These are phyloP conservation scores for Zygoascus hellenicus DNA, from an alignment of 1,139 yeast species.

Conservation along the genomic window DNA sequence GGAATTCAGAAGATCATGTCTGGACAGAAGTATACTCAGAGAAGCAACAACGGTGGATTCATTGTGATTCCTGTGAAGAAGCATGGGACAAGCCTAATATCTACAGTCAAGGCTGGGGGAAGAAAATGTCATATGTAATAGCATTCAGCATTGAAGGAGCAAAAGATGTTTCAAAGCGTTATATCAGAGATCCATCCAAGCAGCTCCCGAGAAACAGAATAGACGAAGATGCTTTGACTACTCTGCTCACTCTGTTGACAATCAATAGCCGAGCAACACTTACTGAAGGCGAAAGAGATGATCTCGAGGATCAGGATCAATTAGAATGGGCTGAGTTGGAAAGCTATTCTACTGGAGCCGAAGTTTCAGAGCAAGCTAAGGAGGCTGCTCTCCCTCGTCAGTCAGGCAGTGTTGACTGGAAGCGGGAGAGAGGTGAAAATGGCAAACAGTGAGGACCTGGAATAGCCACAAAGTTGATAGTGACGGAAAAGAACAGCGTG, in stretches of 20 bases:
- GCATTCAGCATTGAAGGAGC: slow-evolving; percentile 58
- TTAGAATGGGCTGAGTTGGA: slow-evolving; percentile 38
- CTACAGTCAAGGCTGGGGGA: slow-evolving; percentile 86
- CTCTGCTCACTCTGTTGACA: slow-evolving; percentile 40
- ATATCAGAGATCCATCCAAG: slow-evolving; percentile 49
- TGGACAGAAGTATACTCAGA: slow-evolving; percentile 88
- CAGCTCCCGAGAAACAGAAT: slow-evolving; percentile 48
- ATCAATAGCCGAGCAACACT: slow-evolving; percentile 33
- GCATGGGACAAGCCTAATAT: slow-evolving; percentile 75
- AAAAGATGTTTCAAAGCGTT: slow-evolving; percentile 63
- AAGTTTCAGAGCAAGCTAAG: slow-evolving; percentile 15
- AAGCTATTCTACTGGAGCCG: slow-evolving; percentile 20
- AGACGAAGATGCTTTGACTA: slow-evolving; percentile 39
- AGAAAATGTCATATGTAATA: slow-evolving; percentile 80
- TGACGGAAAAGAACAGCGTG: no score
- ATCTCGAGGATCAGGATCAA: slow-evolving; percentile 36
- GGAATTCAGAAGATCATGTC: slow-evolving; percentile 89
- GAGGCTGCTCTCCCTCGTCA: slow-evolving; percentile 41
- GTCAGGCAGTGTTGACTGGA: slow-evolving; percentile 77
- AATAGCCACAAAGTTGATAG: no score
- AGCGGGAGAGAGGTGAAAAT: slow-evolving; percentile 65
- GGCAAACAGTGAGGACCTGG: slow-evolving; percentile 35
- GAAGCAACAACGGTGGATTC: slow-evolving; percentile 66
- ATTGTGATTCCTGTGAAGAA: slow-evolving; percentile 79
- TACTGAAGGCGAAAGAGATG: slow-evolving; percentile 33